phyloP scores from a whole-genome alignment of 1,284 basidiomycete species.

The Marasmius tenuissimus region DNA sequence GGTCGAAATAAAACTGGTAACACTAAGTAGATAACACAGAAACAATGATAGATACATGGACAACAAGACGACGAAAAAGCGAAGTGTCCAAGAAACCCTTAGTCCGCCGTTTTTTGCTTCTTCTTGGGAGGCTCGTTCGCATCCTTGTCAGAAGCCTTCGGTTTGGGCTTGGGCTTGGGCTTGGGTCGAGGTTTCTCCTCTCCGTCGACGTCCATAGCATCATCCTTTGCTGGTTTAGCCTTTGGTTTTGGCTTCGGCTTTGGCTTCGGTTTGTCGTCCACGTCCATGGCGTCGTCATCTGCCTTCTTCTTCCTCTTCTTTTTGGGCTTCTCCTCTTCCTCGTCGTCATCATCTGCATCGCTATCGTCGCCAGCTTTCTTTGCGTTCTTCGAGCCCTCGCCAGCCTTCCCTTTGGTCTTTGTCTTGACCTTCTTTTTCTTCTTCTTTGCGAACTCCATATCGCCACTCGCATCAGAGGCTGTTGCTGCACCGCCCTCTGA shows the following conservation, averaged over 20 bases:
- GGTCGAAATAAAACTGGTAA: too few relatives aligned
- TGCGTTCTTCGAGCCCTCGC: slow-evolving; percentile 34
- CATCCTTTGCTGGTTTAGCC: slow-evolving; percentile 27
- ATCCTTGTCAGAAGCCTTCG: slow-evolving; percentile 26
- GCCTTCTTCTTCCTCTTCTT: slow-evolving; percentile 34
- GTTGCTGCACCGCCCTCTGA: slow-evolving; percentile 74
- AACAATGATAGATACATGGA: background rate
- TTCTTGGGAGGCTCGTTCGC: slow-evolving; percentile 32
- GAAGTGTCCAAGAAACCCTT: background rate
- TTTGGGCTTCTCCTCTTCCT: slow-evolving; percentile 27
- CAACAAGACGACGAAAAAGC: background rate
- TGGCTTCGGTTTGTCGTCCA: slow-evolving; percentile 43
- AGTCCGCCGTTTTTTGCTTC: slow-evolving; percentile 32
- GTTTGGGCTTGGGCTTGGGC: slow-evolving; percentile 39
- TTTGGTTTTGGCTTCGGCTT: slow-evolving; percentile 42
- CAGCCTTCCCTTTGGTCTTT: slow-evolving; percentile 39
- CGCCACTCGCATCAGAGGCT: slow-evolving; percentile 79
- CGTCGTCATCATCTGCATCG: slow-evolving; percentile 29
- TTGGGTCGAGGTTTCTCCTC: slow-evolving; percentile 49
- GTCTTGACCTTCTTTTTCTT: slow-evolving; percentile 38
- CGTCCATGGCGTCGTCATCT: slow-evolving; percentile 32
- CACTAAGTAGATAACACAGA: too few relatives aligned
- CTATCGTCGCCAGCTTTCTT: slow-evolving; percentile 31
- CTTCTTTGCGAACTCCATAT: slow-evolving; percentile 60
- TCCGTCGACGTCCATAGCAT: slow-evolving; percentile 36